These are phyloP conservation scores for Trichoderma koningiopsis DNA, from an alignment of 2,329 filamentous ascomycete species.

Conservation along the genomic window DNA sequence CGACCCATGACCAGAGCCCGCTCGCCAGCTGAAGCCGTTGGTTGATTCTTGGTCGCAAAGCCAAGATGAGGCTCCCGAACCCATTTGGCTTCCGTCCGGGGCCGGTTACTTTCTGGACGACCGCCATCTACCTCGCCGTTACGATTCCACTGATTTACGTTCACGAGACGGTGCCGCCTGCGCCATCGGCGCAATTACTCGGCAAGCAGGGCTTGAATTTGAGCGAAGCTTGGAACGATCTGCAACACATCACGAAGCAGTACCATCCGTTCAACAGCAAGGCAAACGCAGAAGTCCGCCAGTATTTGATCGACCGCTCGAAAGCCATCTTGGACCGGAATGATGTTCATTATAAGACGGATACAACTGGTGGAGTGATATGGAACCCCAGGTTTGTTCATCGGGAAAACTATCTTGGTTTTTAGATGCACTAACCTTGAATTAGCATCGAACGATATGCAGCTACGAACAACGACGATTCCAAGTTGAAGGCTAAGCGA, in stretches of 20 bases:
- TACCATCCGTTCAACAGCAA: slow-evolving; percentile 91
- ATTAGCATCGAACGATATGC: neutral
- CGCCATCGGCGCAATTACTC: slow-evolving; percentile 55
- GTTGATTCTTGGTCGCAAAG: neutral
- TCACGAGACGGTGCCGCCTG: slow-evolving; percentile 73
- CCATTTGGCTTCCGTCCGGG: slow-evolving; percentile 76
- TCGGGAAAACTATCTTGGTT: no score
- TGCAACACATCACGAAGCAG: slow-evolving; percentile 70
- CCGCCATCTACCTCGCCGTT: slow-evolving; percentile 75
- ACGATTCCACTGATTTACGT: slow-evolving; percentile 71
- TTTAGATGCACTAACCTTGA: neutral
- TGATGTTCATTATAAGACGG: slow-evolving; percentile 49
- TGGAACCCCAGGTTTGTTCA: slow-evolving; percentile 34
- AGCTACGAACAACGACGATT: neutral
- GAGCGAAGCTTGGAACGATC: slow-evolving; percentile 82
- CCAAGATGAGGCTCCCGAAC: slow-evolving; percentile 45
- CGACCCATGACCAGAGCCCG: neutral
- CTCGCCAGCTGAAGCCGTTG: neutral
- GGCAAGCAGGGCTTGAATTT: slow-evolving; percentile 67
- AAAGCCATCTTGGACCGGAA: slow-evolving; percentile 69
- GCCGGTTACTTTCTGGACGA: slow-evolving; percentile 80
- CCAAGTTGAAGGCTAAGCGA: slow-evolving; percentile 5
- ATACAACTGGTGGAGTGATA: slow-evolving; percentile 40
- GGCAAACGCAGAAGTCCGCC: slow-evolving; percentile 76
- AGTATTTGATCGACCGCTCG: slow-evolving; percentile 73